Percentiles rank a stretch among this genome's conserved stretches.
These are phyloP conservation scores for Alternaria angustiovoidea DNA, from an alignment of 2,329 filamentous ascomycete species.

Conservation along the genomic window DNA sequence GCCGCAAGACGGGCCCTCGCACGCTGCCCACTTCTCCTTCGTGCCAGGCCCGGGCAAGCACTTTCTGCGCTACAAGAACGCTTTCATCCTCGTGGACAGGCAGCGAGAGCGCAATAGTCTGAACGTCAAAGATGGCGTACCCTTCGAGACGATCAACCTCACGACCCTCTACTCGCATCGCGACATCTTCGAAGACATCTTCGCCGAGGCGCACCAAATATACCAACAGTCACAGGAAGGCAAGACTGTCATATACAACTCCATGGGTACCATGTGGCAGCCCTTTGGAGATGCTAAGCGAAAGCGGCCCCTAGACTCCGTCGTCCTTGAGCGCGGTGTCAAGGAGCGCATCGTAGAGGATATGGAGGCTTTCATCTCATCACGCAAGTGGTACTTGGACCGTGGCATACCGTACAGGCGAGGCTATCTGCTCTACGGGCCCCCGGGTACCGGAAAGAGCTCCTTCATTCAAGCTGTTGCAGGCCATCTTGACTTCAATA, in stretches of 20 bases:
- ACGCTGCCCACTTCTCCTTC: conserved; percentile 82
- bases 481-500: conserved; percentile 89
- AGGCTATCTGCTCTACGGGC: conserved; percentile 88
- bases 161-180: conserved; percentile 91
- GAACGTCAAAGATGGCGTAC: conserved; percentile 80
- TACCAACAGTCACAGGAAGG: conserved; percentile 84
- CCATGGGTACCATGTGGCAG: conserved; percentile 84
- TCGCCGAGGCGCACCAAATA: conserved; percentile 83
- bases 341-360: conserved; percentile 83
- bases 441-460: conserved; percentile 90
- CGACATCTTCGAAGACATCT: conserved; percentile 88
- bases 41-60: conserved; percentile 92
- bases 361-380: conserved; percentile 80
- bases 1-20: conserved; percentile 70
- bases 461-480: conserved; percentile 96
- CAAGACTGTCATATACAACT: conserved; percentile 91
- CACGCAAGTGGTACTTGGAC: conserved; percentile 88
- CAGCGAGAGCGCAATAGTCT: conserved; percentile 83
- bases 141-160: conserved; percentile 92
- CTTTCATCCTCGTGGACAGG: conserved; percentile 86
- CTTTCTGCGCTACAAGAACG: conserved; percentile 83
- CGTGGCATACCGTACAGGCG: conserved; percentile 93
- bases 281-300: conserved; percentile 83
- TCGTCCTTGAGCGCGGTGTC: conserved; percentile 83
- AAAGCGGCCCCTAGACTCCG: conserved; percentile 87